Conservation (phyloP, 2,329 filamentous ascomycete species). For the Massarina eburnea region DNA sequence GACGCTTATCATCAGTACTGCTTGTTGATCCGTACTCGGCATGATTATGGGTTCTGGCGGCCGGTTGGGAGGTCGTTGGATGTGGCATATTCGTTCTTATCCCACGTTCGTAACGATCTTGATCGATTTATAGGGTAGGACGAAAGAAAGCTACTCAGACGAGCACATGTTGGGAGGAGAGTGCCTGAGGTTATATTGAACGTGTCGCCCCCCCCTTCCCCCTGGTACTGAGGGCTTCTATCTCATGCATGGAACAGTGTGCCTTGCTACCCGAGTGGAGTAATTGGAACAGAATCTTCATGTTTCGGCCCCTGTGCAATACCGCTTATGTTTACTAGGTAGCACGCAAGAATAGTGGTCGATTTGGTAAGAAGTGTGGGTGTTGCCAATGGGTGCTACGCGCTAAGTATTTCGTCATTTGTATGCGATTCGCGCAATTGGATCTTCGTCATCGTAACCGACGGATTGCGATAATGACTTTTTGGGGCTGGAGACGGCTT, state of each 20-base stretch:
- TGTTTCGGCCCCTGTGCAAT: neutral
- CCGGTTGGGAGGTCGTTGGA: neutral
- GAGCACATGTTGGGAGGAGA: too few relatives aligned
- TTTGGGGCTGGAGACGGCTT: too few relatives aligned
- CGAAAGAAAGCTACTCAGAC: neutral
- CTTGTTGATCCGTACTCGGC: slow-evolving; percentile 3
- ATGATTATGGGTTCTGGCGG: slow-evolving; percentile 3
- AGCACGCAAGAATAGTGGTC: slow-evolving; percentile 7
- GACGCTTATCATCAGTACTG: slow-evolving; percentile 5
- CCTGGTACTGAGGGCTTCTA: neutral
- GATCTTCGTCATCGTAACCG: too few relatives aligned
- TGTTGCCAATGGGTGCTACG: slow-evolving; percentile 5
- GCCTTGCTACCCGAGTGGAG: slow-evolving; percentile 3
- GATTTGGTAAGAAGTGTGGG: slow-evolving; percentile 1
- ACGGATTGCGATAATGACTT: too few relatives aligned
- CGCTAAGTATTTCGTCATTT: slow-evolving; percentile 17
- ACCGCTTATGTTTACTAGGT: slow-evolving; percentile 2
- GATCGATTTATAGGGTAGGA: neutral
- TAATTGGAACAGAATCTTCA: slow-evolving; percentile 2
- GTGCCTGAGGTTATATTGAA: neutral
- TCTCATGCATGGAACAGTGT: neutral
- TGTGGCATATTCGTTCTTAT: neutral
- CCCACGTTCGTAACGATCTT: neutral
- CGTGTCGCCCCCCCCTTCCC: neutral
- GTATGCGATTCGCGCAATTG: slow-evolving; percentile 8